Evolutionary conservation across 345 rosid species (phyloP).

Genomic region (Litchi chinensis): DNA sequence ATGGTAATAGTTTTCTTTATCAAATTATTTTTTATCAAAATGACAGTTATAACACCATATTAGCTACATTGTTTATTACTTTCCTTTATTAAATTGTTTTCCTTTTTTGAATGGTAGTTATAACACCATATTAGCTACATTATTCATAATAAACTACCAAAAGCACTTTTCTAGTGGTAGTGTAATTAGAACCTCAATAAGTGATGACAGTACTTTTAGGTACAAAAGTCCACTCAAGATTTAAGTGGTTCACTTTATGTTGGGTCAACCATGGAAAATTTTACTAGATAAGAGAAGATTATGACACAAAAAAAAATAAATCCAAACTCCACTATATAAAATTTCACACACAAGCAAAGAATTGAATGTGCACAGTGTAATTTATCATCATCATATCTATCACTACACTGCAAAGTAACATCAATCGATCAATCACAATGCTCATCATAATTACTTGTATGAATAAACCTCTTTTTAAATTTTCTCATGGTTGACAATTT

Average conservation of each 20-base stretch:
- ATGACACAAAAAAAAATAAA: neutral
- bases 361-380: neutral
- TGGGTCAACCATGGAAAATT: neutral
- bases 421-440: neutral
- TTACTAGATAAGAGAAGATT: neutral
- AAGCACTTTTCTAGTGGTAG: neutral
- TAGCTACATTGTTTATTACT: too few relatives aligned
- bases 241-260: neutral
- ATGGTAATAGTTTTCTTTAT: too few relatives aligned
- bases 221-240: neutral
- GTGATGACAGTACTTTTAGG: constrained; percentile 4
- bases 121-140: too few relatives aligned
- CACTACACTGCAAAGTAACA: too few relatives aligned
- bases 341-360: neutral
- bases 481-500: constrained; percentile 6
- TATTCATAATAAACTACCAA: too few relatives aligned
- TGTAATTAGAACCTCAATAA: neutral
- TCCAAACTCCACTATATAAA: neutral
- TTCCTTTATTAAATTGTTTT: too few relatives aligned
- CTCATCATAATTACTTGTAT: constrained; percentile 11
- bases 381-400: neutral
- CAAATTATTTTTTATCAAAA: too few relatives aligned
- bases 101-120: too few relatives aligned
- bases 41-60: too few relatives aligned
- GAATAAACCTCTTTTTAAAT: neutral